Base-by-base conservation (phyloP, 495 filamentous ascomycete genomes). In the Haplographium delicatum region DNA sequence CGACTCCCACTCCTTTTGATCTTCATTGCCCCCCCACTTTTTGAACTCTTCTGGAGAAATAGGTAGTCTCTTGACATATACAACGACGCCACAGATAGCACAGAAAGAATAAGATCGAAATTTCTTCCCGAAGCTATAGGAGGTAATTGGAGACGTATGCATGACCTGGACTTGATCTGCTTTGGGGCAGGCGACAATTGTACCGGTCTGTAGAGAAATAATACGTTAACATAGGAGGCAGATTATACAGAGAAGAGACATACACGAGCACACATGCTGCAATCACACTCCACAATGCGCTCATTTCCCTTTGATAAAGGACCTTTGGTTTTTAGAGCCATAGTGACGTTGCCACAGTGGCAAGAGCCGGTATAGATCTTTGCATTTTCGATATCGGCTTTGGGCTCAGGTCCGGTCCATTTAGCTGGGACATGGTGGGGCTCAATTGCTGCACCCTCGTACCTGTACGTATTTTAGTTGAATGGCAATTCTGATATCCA, bases 291-390 rank as follows among this genome's bases (percentile, higher is more conserved):
- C 54, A 68, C 69, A 26, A 73, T 64, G 1, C 55, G 7, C 10
- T 69, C 38, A 0, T 1, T 18, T 4, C 57, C 66, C 1, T 57
- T 39, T 44, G 42, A 57, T 5, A 47, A 31, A 2, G 47, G 31
- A 1, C 51, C 57, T 33, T 66, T 61, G 22, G 63, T 44, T 54
- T 67, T 70, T 16, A 75, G 19, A 1, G 69, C 70, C 13, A 70
- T 15, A 10, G 54, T 71, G 5, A 76, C 63, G 35, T 63, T 71
- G 19, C 75, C 74, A 55, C 75, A 79, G 54, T 78, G 75, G 60
- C 75, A 79, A 57, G 68, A 68, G 5, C 74, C 74, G 24, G 64
- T 66, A 49, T 76, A 75, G 2, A 68, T 26, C 48, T 66, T 68
- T 8, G 53, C 66, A 22, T 62, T 60, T 8, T 71, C 66, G 42